phyloP scores from a whole-genome alignment of 2,329 filamentous ascomycete genomes.

The Salinomyces thailandicus region DNA sequence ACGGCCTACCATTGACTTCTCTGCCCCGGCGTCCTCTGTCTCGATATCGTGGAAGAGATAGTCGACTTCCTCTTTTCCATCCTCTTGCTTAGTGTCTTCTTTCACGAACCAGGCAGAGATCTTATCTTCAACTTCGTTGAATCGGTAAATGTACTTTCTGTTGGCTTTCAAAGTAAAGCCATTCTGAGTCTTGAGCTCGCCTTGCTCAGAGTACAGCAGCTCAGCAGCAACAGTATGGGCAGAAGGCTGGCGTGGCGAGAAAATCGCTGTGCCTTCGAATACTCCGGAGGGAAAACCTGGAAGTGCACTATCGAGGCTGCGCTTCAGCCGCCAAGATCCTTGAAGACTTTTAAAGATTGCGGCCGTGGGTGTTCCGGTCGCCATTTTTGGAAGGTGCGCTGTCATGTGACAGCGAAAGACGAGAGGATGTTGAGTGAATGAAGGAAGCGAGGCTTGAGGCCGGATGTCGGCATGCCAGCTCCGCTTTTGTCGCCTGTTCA shows the following conservation, averaged over 20 bases:
- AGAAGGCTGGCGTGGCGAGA: conserved; percentile 21
- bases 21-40: conserved; percentile 35
- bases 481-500: too few species aligned
- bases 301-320: conserved; percentile 23
- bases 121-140: conserved; percentile 50
- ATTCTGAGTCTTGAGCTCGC: conserved; percentile 27
- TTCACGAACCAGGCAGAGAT: conserved; percentile 68
- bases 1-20: conserved; percentile 48
- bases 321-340: conserved; percentile 26
- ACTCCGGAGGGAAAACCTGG: conserved; percentile 27
- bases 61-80: conserved; percentile 42
- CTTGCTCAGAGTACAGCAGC: conserved; percentile 26
- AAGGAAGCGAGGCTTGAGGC: too few species aligned
- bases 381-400: conserved; percentile 1
- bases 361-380: conserved; percentile 8
- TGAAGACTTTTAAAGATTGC: conserved; percentile 24
- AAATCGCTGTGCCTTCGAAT: conserved; percentile 27
- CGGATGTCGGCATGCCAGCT: too few species aligned
- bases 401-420: not conserved
- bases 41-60: conserved; percentile 68
- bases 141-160: conserved; percentile 63
- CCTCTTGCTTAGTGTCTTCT: conserved; percentile 46
- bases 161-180: conserved; percentile 47
- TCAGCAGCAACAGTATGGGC: conserved; percentile 21
- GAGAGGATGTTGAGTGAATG: too few species aligned